Conservation (phyloP, 2,329 filamentous ascomycete species). For the Helminthosporium solani region DNA sequence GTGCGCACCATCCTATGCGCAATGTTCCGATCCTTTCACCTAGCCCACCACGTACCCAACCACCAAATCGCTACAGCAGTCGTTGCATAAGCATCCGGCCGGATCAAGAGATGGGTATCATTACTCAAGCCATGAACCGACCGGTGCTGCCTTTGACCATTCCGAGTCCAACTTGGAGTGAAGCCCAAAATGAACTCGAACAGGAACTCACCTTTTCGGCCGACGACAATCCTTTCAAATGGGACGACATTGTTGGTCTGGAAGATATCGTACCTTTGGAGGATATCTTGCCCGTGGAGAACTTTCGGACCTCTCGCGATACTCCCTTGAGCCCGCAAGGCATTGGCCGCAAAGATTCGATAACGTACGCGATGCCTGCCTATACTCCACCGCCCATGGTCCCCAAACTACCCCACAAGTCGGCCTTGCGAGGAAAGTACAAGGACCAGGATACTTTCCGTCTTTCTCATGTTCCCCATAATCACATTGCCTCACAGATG, state of each 20-base stretch:
- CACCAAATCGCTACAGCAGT: not conserved
- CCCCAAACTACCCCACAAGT: not conserved
- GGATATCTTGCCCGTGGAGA: not conserved
- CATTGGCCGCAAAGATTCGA: constrained; percentile 13
- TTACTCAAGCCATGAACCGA: constrained; percentile 25
- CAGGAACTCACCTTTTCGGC: constrained; percentile 35
- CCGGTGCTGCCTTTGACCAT: constrained; percentile 9
- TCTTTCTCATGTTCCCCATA: constrained; percentile 23
- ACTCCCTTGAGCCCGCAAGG: constrained; percentile 9
- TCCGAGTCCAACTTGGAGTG: constrained; percentile 49
- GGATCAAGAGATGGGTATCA: constrained; percentile 20
- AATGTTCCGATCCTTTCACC: constrained; percentile 9
- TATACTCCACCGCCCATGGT: constrained; percentile 44
- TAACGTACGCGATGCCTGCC: constrained; percentile 17
- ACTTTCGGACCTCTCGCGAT: constrained; percentile 1
- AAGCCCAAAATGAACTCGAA: constrained; percentile 46
- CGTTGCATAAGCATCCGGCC: not conserved
- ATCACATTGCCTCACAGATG: constrained; percentile 36
- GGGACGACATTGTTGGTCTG: constrained; percentile 16
- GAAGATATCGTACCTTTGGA: constrained; percentile 3
- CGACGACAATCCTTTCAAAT: constrained; percentile 25
- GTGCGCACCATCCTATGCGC: constrained; percentile 18
- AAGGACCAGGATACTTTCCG: constrained; percentile 17
- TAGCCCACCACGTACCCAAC: not conserved
- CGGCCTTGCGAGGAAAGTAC: constrained; percentile 34